Evolutionary conservation across 2,329 filamentous ascomycete genomes (phyloP), one percentile per base, ranked within the genome.

Genomic region (Camillea tinctor): DNA sequence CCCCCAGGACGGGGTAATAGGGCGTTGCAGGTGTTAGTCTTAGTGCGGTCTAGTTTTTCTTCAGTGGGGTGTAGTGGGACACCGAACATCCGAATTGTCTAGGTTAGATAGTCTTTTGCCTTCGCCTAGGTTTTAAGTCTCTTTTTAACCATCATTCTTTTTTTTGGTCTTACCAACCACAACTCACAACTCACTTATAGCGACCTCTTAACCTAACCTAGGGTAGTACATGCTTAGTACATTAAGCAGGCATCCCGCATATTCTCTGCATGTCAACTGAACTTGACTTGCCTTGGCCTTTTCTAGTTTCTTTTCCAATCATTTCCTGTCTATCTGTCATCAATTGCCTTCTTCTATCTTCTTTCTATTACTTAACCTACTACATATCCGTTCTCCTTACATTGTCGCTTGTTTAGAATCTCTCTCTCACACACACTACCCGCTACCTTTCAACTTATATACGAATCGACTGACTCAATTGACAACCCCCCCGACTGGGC

Each of bases 61-160:
- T 22, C n/a, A 52, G 52, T 26, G n/a, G 36, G 73, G 78, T 51
- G 15, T 3, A n/a, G 54, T 36, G 54, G 54, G 54, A 49, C 54
- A 23, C 54, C 54, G 54, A 55, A 40, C 36, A 55, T 50, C 54
- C 54, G 54, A 55, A 30, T 22, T 15, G 5, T 7, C 20, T 19
- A 51, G n/a, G 5, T 13, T 26, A 30, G 36, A 44, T 44, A 11
- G 36, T 15, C 26, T 30, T 30, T 30, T 30, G 13, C 8, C 26
- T 30, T 30, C 7, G 26, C 26, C 36, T 44, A 17, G 13, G 36
- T 15, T 15, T 44, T 44, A 17, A 11, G 36, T 15, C 36, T 44
- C 36, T 44, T 44, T 44, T 44, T 44, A 44, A 44, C 36, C 36
- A n/a, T n/a, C n/a, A n/a, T n/a, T n/a, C n/a, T n/a, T n/a, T 44